Conservation (phyloP, 2,329 filamentous ascomycete genomes). For the Arthroderma sp. region DNA sequence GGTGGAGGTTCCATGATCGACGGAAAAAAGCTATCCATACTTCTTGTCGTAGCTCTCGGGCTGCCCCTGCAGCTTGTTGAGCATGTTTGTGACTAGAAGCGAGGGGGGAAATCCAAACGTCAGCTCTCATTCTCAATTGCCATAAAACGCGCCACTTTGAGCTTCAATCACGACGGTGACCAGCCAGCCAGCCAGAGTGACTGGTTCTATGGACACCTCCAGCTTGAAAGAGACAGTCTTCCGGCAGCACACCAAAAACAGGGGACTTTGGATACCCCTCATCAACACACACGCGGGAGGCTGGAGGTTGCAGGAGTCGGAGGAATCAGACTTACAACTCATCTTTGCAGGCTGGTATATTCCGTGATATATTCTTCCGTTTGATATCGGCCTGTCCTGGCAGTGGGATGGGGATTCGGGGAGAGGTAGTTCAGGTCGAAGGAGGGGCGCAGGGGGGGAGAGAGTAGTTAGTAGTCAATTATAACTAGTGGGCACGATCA, state of each 20-base stretch:
- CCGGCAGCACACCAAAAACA: not conserved
- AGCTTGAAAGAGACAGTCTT: not conserved
- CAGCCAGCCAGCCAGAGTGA: not conserved
- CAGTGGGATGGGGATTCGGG: not conserved
- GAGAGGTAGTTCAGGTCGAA: not conserved
- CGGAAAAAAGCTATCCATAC: conserved; percentile 39
- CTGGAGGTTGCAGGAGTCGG: not conserved
- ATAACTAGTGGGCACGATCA: not conserved
- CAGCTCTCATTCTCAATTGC: conserved; percentile 3
- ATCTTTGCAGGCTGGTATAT: not conserved
- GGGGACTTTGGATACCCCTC: not conserved
- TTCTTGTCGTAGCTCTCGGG: conserved; percentile 99
- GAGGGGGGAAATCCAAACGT: conserved; percentile 4
- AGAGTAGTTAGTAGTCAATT: not conserved
- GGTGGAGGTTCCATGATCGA: conserved; percentile 1
- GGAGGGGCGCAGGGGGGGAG: not conserved
- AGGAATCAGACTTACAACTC: conserved; percentile 5
- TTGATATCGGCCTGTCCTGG: not conserved
- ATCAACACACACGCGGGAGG: not conserved
- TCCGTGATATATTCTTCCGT: not conserved
- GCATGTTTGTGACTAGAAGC: conserved; percentile 64
- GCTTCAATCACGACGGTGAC: not conserved
- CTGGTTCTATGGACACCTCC: not conserved
- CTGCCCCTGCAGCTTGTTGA: conserved; percentile 92
- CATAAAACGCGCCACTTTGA: not conserved